These are phyloP conservation scores for Wickerhamiella australiensis DNA, from an alignment of 805 yeast genomes.

Conservation along the genomic window DNA sequence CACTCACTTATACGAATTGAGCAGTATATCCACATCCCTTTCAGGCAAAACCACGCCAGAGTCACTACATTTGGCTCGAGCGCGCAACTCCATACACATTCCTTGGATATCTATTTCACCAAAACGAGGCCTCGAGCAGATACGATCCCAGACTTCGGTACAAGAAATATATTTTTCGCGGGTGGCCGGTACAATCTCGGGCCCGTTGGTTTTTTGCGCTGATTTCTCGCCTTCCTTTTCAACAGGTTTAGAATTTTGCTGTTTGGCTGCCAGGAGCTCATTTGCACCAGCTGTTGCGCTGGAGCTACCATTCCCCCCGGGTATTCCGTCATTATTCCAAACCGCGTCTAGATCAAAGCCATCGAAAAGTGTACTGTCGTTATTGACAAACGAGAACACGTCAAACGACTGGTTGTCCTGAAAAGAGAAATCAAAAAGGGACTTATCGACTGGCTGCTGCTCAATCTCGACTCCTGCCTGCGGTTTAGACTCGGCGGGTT, in stretches of 20 bases:
- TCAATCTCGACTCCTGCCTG: neutral
- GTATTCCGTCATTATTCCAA: constrained; percentile 8
- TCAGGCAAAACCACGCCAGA: constrained; percentile 79
- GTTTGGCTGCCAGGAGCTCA: no score
- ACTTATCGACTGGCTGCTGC: neutral
- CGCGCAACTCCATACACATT: constrained; percentile 73
- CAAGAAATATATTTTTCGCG: constrained; percentile 43
- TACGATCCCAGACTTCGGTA: constrained; percentile 92
- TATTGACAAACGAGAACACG: constrained; percentile 7
- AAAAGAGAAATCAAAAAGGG: constrained; percentile 2
- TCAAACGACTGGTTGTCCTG: constrained; percentile 7
- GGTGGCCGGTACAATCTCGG: constrained; percentile 26
- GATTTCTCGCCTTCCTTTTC: neutral
- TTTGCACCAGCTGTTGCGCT: neutral
- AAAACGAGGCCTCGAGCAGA: constrained; percentile 86
- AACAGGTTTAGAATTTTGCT: no score
- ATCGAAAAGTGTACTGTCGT: constrained; percentile 14
- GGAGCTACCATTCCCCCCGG: no score
- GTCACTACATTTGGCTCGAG: constrained; percentile 92
- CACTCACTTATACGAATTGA: constrained; percentile 1
- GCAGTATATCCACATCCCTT: constrained; percentile 50
- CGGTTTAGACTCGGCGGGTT: neutral
- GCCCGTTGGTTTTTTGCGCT: constrained; percentile 11
- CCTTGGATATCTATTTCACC: constrained; percentile 91
- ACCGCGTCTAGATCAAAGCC: constrained; percentile 12